These are phyloP conservation scores for Colletotrichum paranaense DNA, from an alignment of 2,329 filamentous ascomycete species.

Conservation along the genomic window DNA sequence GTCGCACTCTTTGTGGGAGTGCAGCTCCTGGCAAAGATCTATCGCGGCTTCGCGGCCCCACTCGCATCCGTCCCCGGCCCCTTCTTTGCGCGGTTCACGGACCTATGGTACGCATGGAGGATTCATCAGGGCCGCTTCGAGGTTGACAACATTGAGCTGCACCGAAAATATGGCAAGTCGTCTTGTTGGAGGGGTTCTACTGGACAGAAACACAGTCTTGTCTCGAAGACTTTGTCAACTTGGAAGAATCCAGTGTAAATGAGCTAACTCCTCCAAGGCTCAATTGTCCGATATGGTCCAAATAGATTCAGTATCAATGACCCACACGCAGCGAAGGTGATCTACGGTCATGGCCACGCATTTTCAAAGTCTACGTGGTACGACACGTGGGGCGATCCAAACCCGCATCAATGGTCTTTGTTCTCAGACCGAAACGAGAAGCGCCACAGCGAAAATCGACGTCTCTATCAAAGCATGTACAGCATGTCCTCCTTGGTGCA, in stretches of 20 bases:
- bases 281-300: slow-evolving; percentile 58
- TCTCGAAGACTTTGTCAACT: background rate
- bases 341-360: slow-evolving; percentile 43
- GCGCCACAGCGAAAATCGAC: slow-evolving; percentile 49
- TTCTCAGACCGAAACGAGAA: slow-evolving; percentile 46
- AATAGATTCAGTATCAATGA: slow-evolving; percentile 59
- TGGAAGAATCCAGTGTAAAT: no score
- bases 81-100: slow-evolving; percentile 42
- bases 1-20: no score
- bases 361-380: slow-evolving; percentile 50
- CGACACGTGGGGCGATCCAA: slow-evolving; percentile 38
- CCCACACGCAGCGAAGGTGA: slow-evolving; percentile 50
- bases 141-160: slow-evolving; percentile 41
- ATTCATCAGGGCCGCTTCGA: slow-evolving; percentile 42
- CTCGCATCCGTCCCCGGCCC: slow-evolving; percentile 40
- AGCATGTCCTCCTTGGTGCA: slow-evolving; percentile 58
- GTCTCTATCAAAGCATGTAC: slow-evolving; percentile 56
- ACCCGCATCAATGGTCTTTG: slow-evolving; percentile 37
- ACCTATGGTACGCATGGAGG: slow-evolving; percentile 42
- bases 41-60: no score
- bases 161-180: slow-evolving; percentile 43
- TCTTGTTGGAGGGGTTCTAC: background rate
- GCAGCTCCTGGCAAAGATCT: no score
- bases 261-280: slow-evolving; percentile 36
- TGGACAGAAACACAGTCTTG: background rate